These are phyloP conservation scores for Chalciporus chontae DNA, from an alignment of 768 basidiomycete species.

Conservation along the genomic window DNA sequence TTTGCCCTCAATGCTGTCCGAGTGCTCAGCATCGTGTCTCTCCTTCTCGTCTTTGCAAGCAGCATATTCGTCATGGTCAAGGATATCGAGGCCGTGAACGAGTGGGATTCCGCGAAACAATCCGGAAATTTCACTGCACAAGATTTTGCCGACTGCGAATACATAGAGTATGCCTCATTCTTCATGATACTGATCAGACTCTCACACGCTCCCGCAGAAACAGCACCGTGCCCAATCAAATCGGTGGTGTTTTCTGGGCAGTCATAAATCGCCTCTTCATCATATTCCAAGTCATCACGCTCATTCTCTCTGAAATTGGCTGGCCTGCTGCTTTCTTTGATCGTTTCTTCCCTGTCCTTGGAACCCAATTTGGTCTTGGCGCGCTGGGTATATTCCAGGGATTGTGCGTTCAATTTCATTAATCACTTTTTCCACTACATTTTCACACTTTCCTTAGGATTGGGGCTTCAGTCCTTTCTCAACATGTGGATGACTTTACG, in stretches of 20 bases:
- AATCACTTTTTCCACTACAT: neutral
- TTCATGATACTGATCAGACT: neutral
- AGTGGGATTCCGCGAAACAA: conserved; percentile 45
- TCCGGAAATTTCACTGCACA: conserved; percentile 29
- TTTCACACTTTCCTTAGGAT: conserved; percentile 40
- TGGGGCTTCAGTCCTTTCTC: conserved; percentile 68
- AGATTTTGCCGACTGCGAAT: conserved; percentile 58
- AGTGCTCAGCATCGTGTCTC: conserved; percentile 70
- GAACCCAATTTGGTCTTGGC: conserved; percentile 80
- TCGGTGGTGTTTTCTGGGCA: conserved; percentile 90
- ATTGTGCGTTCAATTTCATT: conserved; percentile 47
- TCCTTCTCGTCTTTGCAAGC: conserved; percentile 78
- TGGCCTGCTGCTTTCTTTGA: conserved; percentile 79
- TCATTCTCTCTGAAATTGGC: conserved; percentile 79
- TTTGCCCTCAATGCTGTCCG: conserved; percentile 79
- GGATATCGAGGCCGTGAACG: conserved; percentile 74
- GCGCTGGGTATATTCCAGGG: conserved; percentile 85
- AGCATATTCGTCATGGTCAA: conserved; percentile 71
- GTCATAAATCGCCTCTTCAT: conserved; percentile 86
- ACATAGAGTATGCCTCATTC: conserved; percentile 59
- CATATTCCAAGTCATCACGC: conserved; percentile 76
- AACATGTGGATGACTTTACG: conserved; percentile 82
- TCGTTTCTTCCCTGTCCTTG: conserved; percentile 83
- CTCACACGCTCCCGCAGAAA: conserved; percentile 37
- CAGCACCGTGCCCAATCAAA: conserved; percentile 87